These are phyloP conservation scores for Suhomyces anneliseae DNA, from an alignment of 1,139 yeast genomes.

Conservation along the genomic window DNA sequence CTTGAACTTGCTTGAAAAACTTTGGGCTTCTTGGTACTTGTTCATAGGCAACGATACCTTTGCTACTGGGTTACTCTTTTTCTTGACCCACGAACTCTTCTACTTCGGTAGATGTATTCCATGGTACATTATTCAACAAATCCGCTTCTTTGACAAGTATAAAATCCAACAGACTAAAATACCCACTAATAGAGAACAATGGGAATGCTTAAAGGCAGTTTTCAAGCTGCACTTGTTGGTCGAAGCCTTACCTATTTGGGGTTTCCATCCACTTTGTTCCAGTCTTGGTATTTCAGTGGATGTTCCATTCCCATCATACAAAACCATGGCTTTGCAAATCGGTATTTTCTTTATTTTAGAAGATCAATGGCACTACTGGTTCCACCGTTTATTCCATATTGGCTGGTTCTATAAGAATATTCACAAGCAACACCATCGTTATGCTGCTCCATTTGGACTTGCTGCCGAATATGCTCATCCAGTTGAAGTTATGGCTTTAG, in stretches of 20 bases:
- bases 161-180: conserved; percentile 80
- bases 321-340: conserved; percentile 62
- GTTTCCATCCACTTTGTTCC: conserved; percentile 87
- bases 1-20: conserved; percentile 49
- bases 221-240: conserved; percentile 82
- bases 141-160: conserved; percentile 72
- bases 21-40: conserved; percentile 80
- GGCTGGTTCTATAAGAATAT: conserved; percentile 86
- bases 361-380: conserved; percentile 96
- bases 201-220: conserved; percentile 88
- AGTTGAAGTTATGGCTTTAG: conserved; percentile 82
- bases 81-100: conserved; percentile 72
- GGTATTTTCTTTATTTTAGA: conserved; percentile 77
- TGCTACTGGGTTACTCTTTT: conserved; percentile 81
- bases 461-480: conserved; percentile 98
- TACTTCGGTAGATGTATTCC: conserved; percentile 85
- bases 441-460: conserved; percentile 95
- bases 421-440: conserved; percentile 95
- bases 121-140: conserved; percentile 75
- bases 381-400: conserved; percentile 83
- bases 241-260: conserved; percentile 95
- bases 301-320: conserved; percentile 78
- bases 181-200: conserved; percentile 78
- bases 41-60: conserved; percentile 73
- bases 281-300: conserved; percentile 68